These are phyloP conservation scores for Tulasnella calospora DNA, from an alignment of 768 basidiomycete species.

Conservation along the genomic window DNA sequence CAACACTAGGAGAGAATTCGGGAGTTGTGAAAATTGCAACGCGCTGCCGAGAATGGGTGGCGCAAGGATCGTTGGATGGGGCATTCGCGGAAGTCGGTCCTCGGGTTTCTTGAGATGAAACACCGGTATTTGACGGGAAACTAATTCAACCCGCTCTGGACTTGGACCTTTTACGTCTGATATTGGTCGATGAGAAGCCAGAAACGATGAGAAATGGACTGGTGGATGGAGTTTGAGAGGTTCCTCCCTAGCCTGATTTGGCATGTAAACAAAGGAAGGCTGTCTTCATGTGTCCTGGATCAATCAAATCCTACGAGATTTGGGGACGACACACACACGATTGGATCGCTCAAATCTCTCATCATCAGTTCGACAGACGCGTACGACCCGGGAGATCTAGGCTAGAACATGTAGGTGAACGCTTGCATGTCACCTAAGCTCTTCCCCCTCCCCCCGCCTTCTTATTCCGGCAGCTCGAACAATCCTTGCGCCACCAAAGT, in stretches of 20 bases:
- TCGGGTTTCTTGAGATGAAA: background rate
- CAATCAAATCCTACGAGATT: background rate
- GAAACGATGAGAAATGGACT: background rate
- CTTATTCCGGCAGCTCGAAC: background rate
- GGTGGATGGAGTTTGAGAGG: background rate
- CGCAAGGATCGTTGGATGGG: background rate
- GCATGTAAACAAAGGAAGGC: background rate
- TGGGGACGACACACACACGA: background rate
- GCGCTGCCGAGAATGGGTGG: background rate
- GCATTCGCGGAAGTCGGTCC: background rate
- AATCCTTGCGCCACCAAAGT: background rate
- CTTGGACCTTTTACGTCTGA: background rate
- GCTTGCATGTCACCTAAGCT: background rate
- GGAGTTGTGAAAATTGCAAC: background rate
- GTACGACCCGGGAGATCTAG: background rate
- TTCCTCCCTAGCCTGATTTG: background rate
- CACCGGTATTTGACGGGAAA: background rate
- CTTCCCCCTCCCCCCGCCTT: background rate
- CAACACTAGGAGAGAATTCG: background rate
- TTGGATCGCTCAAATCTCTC: background rate
- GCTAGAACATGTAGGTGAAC: background rate
- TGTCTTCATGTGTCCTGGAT: background rate
- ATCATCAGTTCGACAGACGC: background rate
- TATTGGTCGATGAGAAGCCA: background rate
- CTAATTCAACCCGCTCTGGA: background rate